phyloP scores from a whole-genome alignment of 2,329 filamentous ascomycete species.

The Trichoderma endophyticum region DNA sequence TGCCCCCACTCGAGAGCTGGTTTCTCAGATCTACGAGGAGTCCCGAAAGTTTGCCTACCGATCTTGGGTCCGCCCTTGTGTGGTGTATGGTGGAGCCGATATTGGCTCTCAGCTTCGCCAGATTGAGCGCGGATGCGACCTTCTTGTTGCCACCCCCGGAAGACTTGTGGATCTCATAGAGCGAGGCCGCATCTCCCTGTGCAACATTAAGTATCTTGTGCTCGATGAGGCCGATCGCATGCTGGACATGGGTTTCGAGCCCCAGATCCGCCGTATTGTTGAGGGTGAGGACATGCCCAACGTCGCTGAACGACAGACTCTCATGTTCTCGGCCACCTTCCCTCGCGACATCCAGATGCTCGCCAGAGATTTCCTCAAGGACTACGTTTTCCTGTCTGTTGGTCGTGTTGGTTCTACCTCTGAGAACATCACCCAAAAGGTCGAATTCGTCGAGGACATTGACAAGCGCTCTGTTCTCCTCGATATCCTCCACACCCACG shows the following conservation, averaged over 20 bases:
- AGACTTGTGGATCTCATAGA: constrained; percentile 97
- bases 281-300: constrained; percentile 97
- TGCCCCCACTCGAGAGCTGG: constrained; percentile 94
- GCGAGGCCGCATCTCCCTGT: constrained; percentile 93
- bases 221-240: constrained; percentile 99
- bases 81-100: constrained; percentile 98
- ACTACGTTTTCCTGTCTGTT: constrained; percentile 98
- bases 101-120: constrained; percentile 97
- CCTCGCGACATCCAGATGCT: constrained; percentile 99
- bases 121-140: constrained; percentile 95
- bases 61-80: constrained; percentile 97
- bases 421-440: constrained; percentile 99
- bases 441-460: constrained; percentile 93
- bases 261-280: constrained; percentile 97
- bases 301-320: constrained; percentile 82
- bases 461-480: constrained; percentile 98
- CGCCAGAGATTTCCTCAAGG: constrained; percentile 96
- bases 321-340: constrained; percentile 99
- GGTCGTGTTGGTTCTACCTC: constrained; percentile 98
- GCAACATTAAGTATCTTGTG: constrained; percentile 98
- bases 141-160: constrained; percentile 94
- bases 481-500: constrained; percentile 94
- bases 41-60: constrained; percentile 97
- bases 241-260: constrained; percentile 99
- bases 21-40: constrained; percentile 98